These are phyloP conservation scores for Xylaria sp. DNA, from an alignment of 2,329 filamentous ascomycete species.

Conservation along the genomic window DNA sequence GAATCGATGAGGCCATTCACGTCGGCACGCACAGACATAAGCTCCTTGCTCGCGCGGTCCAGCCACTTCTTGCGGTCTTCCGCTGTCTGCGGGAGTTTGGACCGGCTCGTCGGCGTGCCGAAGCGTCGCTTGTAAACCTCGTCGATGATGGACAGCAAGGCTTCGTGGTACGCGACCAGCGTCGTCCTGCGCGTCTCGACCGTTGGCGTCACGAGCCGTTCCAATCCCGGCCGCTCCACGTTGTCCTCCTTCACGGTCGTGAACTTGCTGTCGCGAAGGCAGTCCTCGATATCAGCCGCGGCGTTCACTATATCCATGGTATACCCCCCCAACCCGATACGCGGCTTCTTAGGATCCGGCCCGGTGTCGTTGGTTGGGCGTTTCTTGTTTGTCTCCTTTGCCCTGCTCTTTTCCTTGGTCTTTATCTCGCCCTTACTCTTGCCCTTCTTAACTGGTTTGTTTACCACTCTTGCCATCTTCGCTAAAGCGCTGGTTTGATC, in stretches of 20 bases:
- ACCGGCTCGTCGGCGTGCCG: not conserved
- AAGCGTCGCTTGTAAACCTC: slow-evolving; percentile 26
- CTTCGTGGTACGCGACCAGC: slow-evolving; percentile 6
- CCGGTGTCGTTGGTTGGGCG: not conserved
- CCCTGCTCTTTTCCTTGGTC: not conserved
- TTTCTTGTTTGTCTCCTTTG: not conserved
- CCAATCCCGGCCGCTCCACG: not conserved
- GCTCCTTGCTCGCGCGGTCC: not conserved
- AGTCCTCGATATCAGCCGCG: slow-evolving; percentile 20
- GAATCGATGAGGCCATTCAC: not conserved
- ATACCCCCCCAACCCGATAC: not conserved
- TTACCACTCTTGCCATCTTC: not conserved
- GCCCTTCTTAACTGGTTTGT: not conserved
- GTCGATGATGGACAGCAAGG: slow-evolving; percentile 6
- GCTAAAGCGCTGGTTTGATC: not conserved
- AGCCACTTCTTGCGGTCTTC: slow-evolving; percentile 9
- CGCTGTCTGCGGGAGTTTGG: slow-evolving; percentile 16
- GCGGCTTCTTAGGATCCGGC: not conserved
- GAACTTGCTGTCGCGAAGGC: slow-evolving; percentile 16
- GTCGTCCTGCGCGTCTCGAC: slow-evolving; percentile 10
- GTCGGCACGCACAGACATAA: not conserved
- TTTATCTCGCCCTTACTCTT: not conserved
- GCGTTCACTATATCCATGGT: slow-evolving; percentile 20
- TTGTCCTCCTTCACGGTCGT: not conserved
- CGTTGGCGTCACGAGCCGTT: slow-evolving; percentile 18